Percentiles rank a stretch among this genome's conserved stretches.
phyloP scores from a whole-genome alignment of 2,329 filamentous ascomycete genomes.

The Arthrobotrys sphaeroides region DNA sequence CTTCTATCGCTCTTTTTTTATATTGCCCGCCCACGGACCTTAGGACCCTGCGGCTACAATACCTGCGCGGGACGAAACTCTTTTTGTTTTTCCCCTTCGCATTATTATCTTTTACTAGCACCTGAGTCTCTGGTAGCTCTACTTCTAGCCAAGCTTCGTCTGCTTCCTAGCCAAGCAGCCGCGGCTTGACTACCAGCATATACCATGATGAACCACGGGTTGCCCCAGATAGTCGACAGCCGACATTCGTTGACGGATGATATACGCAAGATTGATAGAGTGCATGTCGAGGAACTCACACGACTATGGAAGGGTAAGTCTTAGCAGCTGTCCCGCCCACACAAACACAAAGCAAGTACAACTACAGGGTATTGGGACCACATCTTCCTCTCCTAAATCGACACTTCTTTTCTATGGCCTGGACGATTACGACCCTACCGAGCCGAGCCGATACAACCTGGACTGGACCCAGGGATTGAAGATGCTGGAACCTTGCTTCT shows the following conservation, averaged over 20 bases:
- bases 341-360: conserved; percentile 44
- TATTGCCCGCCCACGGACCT: conserved; percentile 3
- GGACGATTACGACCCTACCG: conserved; percentile 19
- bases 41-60: not conserved
- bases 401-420: conserved; percentile 32
- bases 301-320: conserved; percentile 65
- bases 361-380: conserved; percentile 52
- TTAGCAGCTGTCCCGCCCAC: conserved; percentile 50
- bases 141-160: conserved; percentile 5
- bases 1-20: conserved; percentile 23
- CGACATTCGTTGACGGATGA: conserved; percentile 61
- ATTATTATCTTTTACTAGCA: too few relatives aligned
- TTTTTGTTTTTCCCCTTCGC: conserved; percentile 14
- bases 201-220: conserved; percentile 51
- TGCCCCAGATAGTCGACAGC: conserved; percentile 61
- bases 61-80: not conserved
- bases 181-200: conserved; percentile 5
- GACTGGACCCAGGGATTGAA: conserved; percentile 49
- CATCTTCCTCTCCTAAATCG: conserved; percentile 51
- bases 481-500: conserved; percentile 53
- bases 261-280: conserved; percentile 60
- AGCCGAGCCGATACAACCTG: conserved; percentile 22
- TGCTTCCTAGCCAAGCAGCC: conserved; percentile 15
- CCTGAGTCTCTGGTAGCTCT: not conserved
- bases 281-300: conserved; percentile 62